Base-by-base conservation (phyloP, 2,329 filamentous ascomycete genomes). In the Penicillium sp. region DNA sequence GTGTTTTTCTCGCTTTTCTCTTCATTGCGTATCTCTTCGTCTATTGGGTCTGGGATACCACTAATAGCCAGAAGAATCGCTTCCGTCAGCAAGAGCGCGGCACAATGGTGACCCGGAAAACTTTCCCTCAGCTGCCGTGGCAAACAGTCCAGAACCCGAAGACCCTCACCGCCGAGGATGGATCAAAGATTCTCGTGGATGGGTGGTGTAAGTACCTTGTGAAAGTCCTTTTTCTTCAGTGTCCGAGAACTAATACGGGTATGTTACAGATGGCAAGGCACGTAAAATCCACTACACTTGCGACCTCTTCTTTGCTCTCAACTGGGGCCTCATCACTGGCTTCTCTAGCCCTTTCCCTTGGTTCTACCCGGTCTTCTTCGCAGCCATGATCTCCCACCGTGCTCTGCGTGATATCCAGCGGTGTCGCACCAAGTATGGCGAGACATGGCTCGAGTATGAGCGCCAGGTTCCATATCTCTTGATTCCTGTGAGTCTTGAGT, bases 11-110 rank as follows among this genome's bases (percentile, higher is more conserved):
- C 7, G 71, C 65, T 6, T 67, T 72, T 33, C 72, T 93, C 34
- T 90, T 77, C 57, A 60, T 72, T 30, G 72, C 73, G n/a, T 93
- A 94, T 61, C 69, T 93, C 31, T 82, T 85, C 60, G 79, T 84
- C 50, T 95, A 95, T 72, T 90, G 85, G 78, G 73, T 93, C 39
- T 95, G 88, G 86, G 88, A 94, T 59, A 92, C 86, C 29, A 82
- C 80, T 67, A 94, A 94, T 70, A 86, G 80, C 58, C 88, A 95
- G 67, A 95, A 95, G 77, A 95, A 94, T 70, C 81, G 84, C 48
- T 95, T 90, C 77, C 81, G 88, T 38, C 78, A 83, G 49, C 74
- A 79, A 66, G 85, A 93, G 68, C 79, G 82, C 44, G 86, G 86
- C 44, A 80, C 80, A 20, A 51, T 64, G 35, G 66, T 82, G 35